A percentile compares a stretch with the other conserved stretches of the same genome.
Conservation (phyloP, 352 stramenopile species). For the Pythium chondricola region DNA sequence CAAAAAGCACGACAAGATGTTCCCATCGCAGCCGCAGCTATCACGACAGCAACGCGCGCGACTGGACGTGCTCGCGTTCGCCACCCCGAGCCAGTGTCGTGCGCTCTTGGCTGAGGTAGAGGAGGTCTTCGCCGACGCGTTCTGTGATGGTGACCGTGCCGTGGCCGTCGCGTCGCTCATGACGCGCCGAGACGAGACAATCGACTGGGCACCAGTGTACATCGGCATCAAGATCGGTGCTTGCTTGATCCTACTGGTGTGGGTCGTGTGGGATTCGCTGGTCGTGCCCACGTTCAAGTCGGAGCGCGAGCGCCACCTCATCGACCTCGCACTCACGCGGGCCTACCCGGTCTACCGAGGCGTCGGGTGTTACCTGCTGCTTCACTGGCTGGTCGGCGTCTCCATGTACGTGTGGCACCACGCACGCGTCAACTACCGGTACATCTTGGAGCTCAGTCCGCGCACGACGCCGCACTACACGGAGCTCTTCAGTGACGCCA, state of each 20-base stretch:
- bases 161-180: constrained; percentile 78
- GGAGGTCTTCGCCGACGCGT: constrained; percentile 58
- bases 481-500: constrained; percentile 93
- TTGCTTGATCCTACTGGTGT: constrained; percentile 78
- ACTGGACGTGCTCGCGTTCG: constrained; percentile 56
- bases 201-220: constrained; percentile 80
- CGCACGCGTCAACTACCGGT: constrained; percentile 85
- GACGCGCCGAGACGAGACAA: constrained; percentile 64
- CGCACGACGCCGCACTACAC: constrained; percentile 69
- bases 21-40: constrained; percentile 34
- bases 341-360: constrained; percentile 94
- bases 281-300: constrained; percentile 73
- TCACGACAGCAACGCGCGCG: constrained; percentile 31
- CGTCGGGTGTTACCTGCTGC: constrained; percentile 91
- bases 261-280: constrained; percentile 95
- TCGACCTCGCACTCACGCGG: constrained; percentile 67
- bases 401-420: constrained; percentile 88
- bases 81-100: constrained; percentile 40
- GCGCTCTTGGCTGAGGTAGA: constrained; percentile 57
- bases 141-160: constrained; percentile 62
- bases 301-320: constrained; percentile 59
- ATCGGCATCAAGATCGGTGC: constrained; percentile 80
- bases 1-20: constrained; percentile 95
- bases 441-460: constrained; percentile 89
- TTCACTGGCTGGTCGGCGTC: constrained; percentile 95